Evolutionary conservation across 2,329 filamentous ascomycete species (phyloP).

Genomic region (Colletotrichum kahawae): DNA sequence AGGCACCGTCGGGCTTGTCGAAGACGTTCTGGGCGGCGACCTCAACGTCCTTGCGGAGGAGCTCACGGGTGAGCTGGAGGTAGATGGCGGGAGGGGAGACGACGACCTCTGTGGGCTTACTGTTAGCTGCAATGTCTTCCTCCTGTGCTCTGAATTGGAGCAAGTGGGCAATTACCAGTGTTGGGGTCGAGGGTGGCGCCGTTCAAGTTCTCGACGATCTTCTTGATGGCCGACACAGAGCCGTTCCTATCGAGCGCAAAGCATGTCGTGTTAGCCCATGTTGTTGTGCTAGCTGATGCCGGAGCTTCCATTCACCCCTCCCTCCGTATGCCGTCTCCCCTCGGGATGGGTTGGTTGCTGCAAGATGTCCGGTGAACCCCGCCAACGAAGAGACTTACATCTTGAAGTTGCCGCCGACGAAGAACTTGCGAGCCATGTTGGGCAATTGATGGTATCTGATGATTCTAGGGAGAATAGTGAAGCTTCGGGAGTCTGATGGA

Average conservation of each 20-base stretch:
- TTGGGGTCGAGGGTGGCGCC: slow-evolving; percentile 79
- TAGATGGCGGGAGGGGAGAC: slow-evolving; percentile 91
- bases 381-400: slow-evolving; percentile 66
- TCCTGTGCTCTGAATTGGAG: background rate
- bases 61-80: slow-evolving; percentile 84
- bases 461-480: background rate
- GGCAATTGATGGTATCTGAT: slow-evolving; percentile 35
- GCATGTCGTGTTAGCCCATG: slow-evolving; percentile 16
- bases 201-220: slow-evolving; percentile 91
- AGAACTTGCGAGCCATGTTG: slow-evolving; percentile 94
- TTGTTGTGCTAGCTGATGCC: background rate
- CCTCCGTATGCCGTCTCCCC: background rate
- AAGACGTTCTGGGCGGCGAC: slow-evolving; percentile 97
- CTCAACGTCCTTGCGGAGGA: slow-evolving; percentile 76
- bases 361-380: slow-evolving; percentile 2
- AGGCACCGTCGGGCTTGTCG: slow-evolving; percentile 96
- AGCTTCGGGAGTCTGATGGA: background rate
- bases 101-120: slow-evolving; percentile 77
- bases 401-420: slow-evolving; percentile 99
- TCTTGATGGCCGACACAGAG: slow-evolving; percentile 84
- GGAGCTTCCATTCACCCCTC: background rate
- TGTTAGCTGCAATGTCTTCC: slow-evolving; percentile 3
- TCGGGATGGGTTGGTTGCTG: background rate
- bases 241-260: slow-evolving; percentile 76
- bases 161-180: slow-evolving; percentile 60